Percentiles rank a stretch among this genome's conserved stretches.
Conservation (phyloP, 1,284 basidiomycete species). For the Cutaneotrichosporon curvatum region DNA sequence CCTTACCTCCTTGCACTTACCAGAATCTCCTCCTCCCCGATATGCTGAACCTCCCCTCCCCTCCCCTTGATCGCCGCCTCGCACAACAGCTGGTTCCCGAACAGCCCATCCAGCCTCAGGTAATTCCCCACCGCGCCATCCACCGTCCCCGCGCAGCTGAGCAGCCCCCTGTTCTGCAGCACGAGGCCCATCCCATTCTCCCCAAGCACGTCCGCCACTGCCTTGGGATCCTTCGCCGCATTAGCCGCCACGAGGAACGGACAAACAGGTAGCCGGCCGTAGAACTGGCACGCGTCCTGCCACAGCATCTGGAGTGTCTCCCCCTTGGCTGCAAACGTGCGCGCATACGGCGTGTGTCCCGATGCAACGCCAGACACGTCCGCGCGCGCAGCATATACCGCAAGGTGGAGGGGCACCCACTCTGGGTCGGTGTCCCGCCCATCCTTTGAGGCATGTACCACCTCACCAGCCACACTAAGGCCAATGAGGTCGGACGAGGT, state of each 20-base stretch:
- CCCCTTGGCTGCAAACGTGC: conserved; percentile 17
- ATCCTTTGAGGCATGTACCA: not conserved
- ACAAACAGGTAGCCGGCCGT: conserved; percentile 14
- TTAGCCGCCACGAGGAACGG: conserved; percentile 6
- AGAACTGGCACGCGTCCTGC: conserved; percentile 26
- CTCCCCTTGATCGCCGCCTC: conserved; percentile 19
- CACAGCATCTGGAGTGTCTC: conserved; percentile 19
- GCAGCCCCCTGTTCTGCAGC: conserved; percentile 20
- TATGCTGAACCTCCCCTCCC: conserved; percentile 10
- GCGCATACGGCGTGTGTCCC: conserved; percentile 19
- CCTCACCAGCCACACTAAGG: conserved; percentile 1
- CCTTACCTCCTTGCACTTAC: conserved; percentile 6
- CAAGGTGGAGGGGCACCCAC: conserved; percentile 18
- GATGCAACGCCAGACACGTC: conserved; percentile 21
- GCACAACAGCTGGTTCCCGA: conserved; percentile 18
- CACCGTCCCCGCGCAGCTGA: conserved; percentile 19
- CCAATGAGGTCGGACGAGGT: conserved; percentile 16
- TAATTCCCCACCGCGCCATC: conserved; percentile 21
- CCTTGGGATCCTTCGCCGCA: conserved; percentile 11
- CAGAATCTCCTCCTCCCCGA: conserved; percentile 23
- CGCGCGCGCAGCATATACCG: conserved; percentile 18
- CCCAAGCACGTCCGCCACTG: not conserved
- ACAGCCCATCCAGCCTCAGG: conserved; percentile 20
- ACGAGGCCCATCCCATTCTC: conserved; percentile 21
- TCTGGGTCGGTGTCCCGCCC: conserved; percentile 13